phyloP scores from a whole-genome alignment of 306 rosid genomes.

The Arachis stenosperma region DNA sequence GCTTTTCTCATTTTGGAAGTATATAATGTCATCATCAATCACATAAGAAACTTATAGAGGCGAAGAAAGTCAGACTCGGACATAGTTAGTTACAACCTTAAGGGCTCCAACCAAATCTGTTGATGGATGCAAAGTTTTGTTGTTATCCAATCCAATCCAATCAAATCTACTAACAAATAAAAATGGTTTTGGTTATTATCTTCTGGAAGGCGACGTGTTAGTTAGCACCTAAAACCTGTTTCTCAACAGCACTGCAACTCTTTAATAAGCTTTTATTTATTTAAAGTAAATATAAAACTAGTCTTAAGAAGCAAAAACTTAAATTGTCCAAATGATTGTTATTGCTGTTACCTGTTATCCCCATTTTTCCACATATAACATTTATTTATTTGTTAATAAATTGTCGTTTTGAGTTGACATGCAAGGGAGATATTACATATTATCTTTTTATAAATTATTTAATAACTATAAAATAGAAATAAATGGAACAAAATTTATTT shows the following conservation, averaged over 20 bases:
- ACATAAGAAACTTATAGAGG: background rate
- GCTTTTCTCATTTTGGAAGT: background rate
- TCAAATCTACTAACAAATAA: background rate
- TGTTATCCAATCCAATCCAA: background rate
- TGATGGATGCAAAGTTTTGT: background rate
- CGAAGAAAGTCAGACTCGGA: background rate
- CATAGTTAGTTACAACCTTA: background rate
- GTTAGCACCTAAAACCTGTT: background rate
- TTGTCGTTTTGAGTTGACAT: background rate
- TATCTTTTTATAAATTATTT: too few relatives aligned
- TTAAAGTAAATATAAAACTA: too few relatives aligned
- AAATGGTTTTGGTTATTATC: background rate
- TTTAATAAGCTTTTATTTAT: too few relatives aligned
- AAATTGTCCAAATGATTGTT: too few relatives aligned
- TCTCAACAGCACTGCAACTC: background rate
- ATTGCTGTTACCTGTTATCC: background rate
- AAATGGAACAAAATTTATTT: too few relatives aligned
- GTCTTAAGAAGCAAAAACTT: background rate
- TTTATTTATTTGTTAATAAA: too few relatives aligned
- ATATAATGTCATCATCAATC: background rate
- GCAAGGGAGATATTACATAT: background rate
- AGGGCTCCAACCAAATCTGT: background rate
- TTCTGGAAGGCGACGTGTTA: background rate
- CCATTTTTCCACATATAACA: too few relatives aligned
- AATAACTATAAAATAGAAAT: too few relatives aligned